These are phyloP conservation scores for Neofusicoccum cordaticola DNA, from an alignment of 2,329 filamentous ascomycete species.

Conservation along the genomic window DNA sequence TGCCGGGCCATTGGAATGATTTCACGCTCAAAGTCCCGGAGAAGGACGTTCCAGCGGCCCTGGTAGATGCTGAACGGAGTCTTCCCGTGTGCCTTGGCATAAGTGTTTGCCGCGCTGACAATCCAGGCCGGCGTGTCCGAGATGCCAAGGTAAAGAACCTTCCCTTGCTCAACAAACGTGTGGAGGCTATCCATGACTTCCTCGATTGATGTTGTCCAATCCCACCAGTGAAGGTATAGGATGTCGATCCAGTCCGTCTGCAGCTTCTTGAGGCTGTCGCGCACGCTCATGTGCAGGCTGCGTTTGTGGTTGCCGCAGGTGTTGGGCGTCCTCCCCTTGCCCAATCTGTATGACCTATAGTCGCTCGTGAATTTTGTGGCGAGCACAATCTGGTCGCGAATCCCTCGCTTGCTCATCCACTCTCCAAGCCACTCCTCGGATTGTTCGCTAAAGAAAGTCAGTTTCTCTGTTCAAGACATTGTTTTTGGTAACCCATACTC, in stretches of 20 bases:
- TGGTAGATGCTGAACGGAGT: constrained; percentile 41
- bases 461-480: neutral
- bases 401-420: constrained; percentile 39
- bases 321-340: constrained; percentile 30
- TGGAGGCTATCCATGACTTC: constrained; percentile 46
- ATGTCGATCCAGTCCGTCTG: constrained; percentile 67
- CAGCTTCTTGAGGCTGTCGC: constrained; percentile 49
- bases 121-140: constrained; percentile 45
- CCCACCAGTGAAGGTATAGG: constrained; percentile 41
- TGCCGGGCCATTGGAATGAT: constrained; percentile 45
- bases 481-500: no score
- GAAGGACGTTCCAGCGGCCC: constrained; percentile 42
- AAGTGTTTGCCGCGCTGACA: constrained; percentile 25
- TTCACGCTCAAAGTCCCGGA: constrained; percentile 45
- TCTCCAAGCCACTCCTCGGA: constrained; percentile 46
- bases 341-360: constrained; percentile 23
- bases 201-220: constrained; percentile 41
- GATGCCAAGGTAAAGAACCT: constrained; percentile 47
- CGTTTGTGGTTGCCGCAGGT: constrained; percentile 43
- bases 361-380: constrained; percentile 39
- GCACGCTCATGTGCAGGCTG: constrained; percentile 37
- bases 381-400: constrained; percentile 41
- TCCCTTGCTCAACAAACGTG: constrained; percentile 38
- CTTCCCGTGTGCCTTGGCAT: constrained; percentile 40
- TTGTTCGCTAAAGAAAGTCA: constrained; percentile 29